Percentiles rank a stretch among this genome's conserved stretches.
These are phyloP conservation scores for Luffa acutangula DNA, from an alignment of 306 rosid genomes.

Conservation along the genomic window DNA sequence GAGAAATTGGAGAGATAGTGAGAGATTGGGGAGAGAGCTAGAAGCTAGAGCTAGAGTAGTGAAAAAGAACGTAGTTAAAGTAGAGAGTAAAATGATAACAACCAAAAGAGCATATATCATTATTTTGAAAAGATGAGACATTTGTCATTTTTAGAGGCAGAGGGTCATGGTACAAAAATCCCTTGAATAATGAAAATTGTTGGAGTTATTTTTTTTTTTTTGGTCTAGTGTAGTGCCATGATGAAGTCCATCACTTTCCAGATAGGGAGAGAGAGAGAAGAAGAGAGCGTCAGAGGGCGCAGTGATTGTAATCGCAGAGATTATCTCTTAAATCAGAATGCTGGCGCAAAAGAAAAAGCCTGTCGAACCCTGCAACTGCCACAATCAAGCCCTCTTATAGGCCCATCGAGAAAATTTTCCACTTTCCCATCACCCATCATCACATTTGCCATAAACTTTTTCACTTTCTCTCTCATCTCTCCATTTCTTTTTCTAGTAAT, in stretches of 20 bases:
- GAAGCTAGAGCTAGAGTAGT: too few species aligned
- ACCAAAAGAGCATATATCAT: too few species aligned
- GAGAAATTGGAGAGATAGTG: too few species aligned
- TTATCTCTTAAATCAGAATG: neutral
- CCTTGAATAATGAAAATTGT: too few species aligned
- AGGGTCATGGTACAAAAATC: too few species aligned
- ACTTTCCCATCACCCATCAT: neutral
- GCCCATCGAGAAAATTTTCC: neutral
- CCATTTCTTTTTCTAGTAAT: neutral
- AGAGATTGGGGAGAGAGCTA: too few species aligned
- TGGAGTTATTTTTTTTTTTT: neutral
- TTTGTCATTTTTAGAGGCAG: too few species aligned
- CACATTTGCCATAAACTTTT: neutral
- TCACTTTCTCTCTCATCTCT: neutral
- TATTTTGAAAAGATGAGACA: too few species aligned
- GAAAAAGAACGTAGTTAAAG: too few species aligned
- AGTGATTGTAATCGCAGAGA: neutral
- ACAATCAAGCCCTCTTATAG: neutral
- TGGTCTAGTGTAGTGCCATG: neutral
- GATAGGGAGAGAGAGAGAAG: neutral
- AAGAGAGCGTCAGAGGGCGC: neutral
- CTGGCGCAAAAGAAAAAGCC: neutral
- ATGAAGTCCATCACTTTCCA: conserved; percentile 1
- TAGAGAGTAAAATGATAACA: too few species aligned
- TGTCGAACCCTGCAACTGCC: neutral